phyloP scores from a whole-genome alignment of 164 flowering plant species.

The Stephania yunnanensis region DNA sequence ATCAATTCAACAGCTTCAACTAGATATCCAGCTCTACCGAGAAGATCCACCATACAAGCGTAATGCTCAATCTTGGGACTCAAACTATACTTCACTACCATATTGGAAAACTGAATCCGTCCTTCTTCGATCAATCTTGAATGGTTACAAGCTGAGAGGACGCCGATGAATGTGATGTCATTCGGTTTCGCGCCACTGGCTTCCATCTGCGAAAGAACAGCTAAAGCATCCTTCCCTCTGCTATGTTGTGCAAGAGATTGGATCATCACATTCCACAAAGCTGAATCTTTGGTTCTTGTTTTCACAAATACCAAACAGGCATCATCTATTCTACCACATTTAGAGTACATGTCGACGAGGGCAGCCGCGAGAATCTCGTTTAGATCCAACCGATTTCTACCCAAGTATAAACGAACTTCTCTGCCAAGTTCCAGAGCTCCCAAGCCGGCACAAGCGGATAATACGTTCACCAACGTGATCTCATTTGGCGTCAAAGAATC shows the following conservation, averaged over 20 bases:
- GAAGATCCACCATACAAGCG: constrained; percentile 32
- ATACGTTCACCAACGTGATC: constrained; percentile 30
- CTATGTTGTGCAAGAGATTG: constrained; percentile 23
- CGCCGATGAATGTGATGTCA: constrained; percentile 28
- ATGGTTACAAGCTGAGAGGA: constrained; percentile 27
- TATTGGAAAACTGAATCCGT: constrained; percentile 13
- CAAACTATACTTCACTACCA: constrained; percentile 17
- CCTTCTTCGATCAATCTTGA: constrained; percentile 29
- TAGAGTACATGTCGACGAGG: constrained; percentile 34
- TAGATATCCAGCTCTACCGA: constrained; percentile 30
- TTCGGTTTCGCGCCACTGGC: constrained; percentile 17
- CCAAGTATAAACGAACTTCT: constrained; percentile 22
- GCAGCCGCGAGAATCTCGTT: constrained; percentile 39
- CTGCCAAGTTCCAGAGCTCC: constrained; percentile 36
- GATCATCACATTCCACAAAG: constrained; percentile 28
- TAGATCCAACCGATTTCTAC: constrained; percentile 17
- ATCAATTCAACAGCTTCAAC: constrained; percentile 20
- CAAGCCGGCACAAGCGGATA: constrained; percentile 37
- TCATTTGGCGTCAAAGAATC: constrained; percentile 29
- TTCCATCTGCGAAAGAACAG: constrained; percentile 23
- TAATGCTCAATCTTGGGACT: constrained; percentile 28
- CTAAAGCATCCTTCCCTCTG: constrained; percentile 23
- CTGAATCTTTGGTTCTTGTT: constrained; percentile 18
- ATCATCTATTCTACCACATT: constrained; percentile 25
- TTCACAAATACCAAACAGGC: constrained; percentile 30